Percentiles rank a stretch among this genome's conserved stretches.
These are phyloP conservation scores for Collariella sp. DNA, from an alignment of 495 filamentous ascomycete species.

Conservation along the genomic window DNA sequence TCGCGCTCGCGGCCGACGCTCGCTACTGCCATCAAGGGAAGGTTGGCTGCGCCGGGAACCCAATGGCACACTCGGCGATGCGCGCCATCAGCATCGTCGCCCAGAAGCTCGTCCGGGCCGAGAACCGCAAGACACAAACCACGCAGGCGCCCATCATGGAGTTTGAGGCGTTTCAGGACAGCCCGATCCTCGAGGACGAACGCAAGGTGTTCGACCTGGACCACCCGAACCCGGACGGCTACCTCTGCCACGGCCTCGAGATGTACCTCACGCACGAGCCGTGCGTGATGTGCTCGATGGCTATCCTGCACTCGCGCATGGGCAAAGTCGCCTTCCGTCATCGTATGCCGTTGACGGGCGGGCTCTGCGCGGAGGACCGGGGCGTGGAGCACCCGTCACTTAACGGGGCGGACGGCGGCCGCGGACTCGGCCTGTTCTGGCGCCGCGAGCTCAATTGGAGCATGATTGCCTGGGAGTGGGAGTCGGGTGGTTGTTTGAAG, in stretches of 20 bases:
- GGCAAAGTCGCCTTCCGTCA: conserved; percentile 68
- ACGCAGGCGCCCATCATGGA: conserved; percentile 26
- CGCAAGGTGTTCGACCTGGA: conserved; percentile 34
- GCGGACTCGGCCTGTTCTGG: conserved; percentile 83
- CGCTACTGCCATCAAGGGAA: conserved; percentile 51
- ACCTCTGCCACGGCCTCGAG: conserved; percentile 85
- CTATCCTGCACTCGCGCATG: conserved; percentile 84
- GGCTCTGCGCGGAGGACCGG: conserved; percentile 44
- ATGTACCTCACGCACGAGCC: conserved; percentile 91
- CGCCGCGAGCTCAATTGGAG: conserved; percentile 92
- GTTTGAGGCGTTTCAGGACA: conserved; percentile 41
- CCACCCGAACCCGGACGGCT: conserved; percentile 56
- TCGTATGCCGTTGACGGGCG: conserved; percentile 53
- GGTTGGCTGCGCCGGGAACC: conserved; percentile 48
- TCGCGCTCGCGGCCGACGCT: conserved; percentile 72
- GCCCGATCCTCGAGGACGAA: conserved; percentile 35
- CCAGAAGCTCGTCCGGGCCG: conserved; percentile 50
- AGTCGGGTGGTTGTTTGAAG: conserved; percentile 30
- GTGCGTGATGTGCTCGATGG: conserved; percentile 95
- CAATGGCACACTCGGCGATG: conserved; percentile 74
- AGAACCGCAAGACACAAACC: conserved; percentile 24
- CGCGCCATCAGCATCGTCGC: conserved; percentile 84
- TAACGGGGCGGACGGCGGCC: conserved; percentile 34
- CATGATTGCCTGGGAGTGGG: conserved; percentile 75
- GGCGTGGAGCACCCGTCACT: conserved; percentile 25